Percentiles rank a stretch among this genome's conserved stretches.
Evolutionary conservation across 2,329 filamentous ascomycete genomes (phyloP).

Genomic region (Emergomyces pasteurianus): DNA sequence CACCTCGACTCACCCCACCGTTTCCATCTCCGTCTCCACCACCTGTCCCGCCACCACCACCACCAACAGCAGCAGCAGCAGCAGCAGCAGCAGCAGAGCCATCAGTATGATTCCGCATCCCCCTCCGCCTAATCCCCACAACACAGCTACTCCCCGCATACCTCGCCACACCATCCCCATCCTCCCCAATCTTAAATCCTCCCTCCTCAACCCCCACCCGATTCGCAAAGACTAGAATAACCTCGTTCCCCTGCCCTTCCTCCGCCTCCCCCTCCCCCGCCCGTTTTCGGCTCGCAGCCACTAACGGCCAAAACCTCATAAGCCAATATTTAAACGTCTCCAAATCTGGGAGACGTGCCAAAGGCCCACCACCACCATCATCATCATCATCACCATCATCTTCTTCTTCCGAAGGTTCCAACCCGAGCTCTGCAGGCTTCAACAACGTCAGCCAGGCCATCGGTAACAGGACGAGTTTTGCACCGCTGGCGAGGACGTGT

Average conservation of each 20-base stretch:
- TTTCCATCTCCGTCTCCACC: conserved; percentile 6
- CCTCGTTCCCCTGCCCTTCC: conserved; percentile 16
- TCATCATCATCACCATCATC: conserved; percentile 20
- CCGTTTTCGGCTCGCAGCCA: conserved; percentile 13
- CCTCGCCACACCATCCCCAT: conserved; percentile 27
- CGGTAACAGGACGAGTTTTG: conserved; percentile 44
- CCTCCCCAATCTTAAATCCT: conserved; percentile 12
- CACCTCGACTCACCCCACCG: too few species aligned
- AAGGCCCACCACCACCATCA: background rate
- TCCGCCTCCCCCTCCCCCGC: conserved; percentile 16
- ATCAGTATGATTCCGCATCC: background rate
- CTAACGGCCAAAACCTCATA: conserved; percentile 43
- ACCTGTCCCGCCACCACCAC: too few species aligned
- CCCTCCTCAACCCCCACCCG: conserved; percentile 32
- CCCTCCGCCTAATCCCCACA: conserved; percentile 20
- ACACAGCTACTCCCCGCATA: conserved; percentile 40
- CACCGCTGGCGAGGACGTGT: conserved; percentile 37
- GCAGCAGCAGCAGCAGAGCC: too few species aligned
- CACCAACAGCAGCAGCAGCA: too few species aligned
- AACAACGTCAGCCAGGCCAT: conserved; percentile 52
- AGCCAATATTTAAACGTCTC: conserved; percentile 54
- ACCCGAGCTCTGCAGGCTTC: conserved; percentile 35
- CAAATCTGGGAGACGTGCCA: conserved; percentile 36
- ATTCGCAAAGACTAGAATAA: conserved; percentile 38
- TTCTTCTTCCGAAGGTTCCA: background rate